phyloP scores from a whole-genome alignment of 495 filamentous ascomycete species.

The Tuber brumale region DNA sequence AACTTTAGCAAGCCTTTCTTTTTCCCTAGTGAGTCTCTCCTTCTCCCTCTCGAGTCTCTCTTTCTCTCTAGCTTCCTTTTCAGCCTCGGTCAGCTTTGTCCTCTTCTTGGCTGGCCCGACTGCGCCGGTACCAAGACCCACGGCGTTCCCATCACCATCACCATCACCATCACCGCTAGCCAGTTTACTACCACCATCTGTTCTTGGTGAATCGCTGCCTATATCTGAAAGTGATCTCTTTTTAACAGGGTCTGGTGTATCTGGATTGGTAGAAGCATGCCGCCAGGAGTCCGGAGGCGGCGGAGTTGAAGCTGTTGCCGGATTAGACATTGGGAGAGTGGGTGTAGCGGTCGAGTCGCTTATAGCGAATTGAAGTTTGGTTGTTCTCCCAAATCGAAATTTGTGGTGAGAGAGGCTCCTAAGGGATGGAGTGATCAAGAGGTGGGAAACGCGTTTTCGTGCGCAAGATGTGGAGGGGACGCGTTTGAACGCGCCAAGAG shows the following conservation, averaged over 20 bases:
- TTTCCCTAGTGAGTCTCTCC: constrained; percentile 47
- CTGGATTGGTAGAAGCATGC: neutral
- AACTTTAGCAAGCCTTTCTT: constrained; percentile 48
- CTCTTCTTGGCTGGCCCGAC: constrained; percentile 45
- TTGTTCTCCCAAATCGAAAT: neutral
- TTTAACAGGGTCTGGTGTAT: neutral
- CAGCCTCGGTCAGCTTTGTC: constrained; percentile 51
- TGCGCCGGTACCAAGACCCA: neutral
- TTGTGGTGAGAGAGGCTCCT: neutral
- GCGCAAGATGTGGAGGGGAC: neutral
- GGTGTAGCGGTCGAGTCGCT: neutral
- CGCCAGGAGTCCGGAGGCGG: neutral
- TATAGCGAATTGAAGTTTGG: neutral
- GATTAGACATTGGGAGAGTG: neutral
- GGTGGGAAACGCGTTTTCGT: neutral
- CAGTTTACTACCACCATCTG: neutral
- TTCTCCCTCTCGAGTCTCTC: constrained; percentile 45
- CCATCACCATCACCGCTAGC: constrained; percentile 11
- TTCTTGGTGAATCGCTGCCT: neutral
- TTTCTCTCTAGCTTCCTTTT: constrained; percentile 50
- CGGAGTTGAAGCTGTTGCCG: neutral
- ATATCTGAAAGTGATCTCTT: neutral
- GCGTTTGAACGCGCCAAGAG: neutral
- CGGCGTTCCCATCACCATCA: constrained; percentile 13
- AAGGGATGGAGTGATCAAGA: neutral